phyloP scores from a whole-genome alignment of 352 stramenopile species.

The Chloridella minuta region DNA sequence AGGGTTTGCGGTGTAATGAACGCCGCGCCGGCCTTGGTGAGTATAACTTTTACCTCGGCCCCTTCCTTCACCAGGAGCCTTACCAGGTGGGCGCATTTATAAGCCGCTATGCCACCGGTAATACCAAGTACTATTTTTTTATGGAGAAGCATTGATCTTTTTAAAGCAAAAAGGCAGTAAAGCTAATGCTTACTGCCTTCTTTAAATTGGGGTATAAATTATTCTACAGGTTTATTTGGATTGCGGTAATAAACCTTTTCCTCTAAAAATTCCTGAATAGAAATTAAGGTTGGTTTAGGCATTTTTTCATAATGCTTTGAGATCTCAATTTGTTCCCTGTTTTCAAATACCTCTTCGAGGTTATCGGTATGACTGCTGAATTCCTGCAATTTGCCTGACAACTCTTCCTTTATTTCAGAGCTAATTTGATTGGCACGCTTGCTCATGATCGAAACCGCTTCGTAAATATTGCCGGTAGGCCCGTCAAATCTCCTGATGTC shows the following conservation, averaged over 20 bases:
- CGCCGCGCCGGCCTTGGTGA: neutral
- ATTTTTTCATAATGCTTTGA: neutral
- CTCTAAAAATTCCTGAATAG: slow-evolving; percentile 1
- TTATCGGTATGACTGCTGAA: neutral
- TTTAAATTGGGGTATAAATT: neutral
- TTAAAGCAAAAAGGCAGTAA: neutral
- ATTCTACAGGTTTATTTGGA: neutral
- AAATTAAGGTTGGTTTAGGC: neutral
- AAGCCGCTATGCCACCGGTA: neutral
- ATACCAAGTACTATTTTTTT: neutral
- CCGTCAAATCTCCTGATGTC: neutral
- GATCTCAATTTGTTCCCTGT: neutral
- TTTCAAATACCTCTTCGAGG: neutral
- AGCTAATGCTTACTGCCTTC: neutral
- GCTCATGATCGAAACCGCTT: neutral
- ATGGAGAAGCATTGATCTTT: neutral
- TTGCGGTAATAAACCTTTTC: neutral
- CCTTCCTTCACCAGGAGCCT: neutral
- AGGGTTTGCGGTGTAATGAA: neutral
- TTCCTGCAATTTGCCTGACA: neutral
- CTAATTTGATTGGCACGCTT: neutral
- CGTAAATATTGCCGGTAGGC: neutral
- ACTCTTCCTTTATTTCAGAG: neutral
- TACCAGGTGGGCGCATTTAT: neutral
- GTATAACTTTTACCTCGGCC: neutral